phyloP scores from a whole-genome alignment of 139 green algal genomes.

The Chlorella sp. region DNA sequence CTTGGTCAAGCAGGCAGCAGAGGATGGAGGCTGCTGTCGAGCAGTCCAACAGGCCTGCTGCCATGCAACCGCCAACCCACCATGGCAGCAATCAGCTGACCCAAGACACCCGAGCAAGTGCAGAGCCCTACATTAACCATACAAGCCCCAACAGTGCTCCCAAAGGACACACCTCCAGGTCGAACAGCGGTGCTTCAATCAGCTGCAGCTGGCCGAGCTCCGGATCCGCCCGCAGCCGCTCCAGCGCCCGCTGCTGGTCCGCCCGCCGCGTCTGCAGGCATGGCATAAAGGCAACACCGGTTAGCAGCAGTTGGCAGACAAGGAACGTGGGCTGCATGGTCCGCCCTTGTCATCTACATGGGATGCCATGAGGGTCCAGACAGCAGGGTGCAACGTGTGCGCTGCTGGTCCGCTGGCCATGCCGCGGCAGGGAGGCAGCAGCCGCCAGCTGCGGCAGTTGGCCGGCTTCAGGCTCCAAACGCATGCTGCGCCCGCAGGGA shows the following conservation, averaged over 20 bases:
- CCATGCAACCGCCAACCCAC: not conserved
- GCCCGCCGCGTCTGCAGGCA: slow-evolving; percentile 58
- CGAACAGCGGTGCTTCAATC: slow-evolving; percentile 89
- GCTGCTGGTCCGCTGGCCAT: too few species aligned
- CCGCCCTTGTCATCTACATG: too few species aligned
- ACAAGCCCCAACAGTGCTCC: not conserved
- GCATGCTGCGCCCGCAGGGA: too few species aligned
- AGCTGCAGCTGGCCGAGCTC: slow-evolving; percentile 64
- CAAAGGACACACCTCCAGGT: slow-evolving; percentile 88
- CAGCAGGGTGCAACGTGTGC: slow-evolving; percentile 27
- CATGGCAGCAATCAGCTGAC: not conserved
- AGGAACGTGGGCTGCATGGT: too few species aligned
- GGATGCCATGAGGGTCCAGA: too few species aligned
- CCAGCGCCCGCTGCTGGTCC: slow-evolving; percentile 90
- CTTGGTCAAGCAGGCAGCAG: not conserved
- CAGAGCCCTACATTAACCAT: too few species aligned
- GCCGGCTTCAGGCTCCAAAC: too few species aligned
- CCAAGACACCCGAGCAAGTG: not conserved
- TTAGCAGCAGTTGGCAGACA: too few species aligned
- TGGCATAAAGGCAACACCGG: too few species aligned
- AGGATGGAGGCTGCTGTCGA: not conserved
- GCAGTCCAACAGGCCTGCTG: not conserved
- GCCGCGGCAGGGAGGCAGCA: too few species aligned
- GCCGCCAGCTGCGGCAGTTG: too few species aligned
- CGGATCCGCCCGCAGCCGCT: slow-evolving; percentile 73